These are phyloP conservation scores for Xylariaceae sp. DNA, from an alignment of 2,329 filamentous ascomycete genomes.

Conservation along the genomic window DNA sequence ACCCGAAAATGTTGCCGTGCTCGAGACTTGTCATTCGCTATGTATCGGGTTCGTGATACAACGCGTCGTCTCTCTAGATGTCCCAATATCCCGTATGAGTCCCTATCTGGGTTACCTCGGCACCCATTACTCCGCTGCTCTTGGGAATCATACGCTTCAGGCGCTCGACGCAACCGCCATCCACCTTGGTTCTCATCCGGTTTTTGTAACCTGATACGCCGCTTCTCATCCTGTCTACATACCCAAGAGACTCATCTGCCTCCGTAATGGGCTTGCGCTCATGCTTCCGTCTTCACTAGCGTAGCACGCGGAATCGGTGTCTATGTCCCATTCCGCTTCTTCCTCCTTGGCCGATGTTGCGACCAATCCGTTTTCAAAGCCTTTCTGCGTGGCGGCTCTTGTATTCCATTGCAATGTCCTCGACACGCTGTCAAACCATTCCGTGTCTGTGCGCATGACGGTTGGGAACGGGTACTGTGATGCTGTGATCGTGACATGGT, in stretches of 20 bases:
- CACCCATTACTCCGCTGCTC: too few relatives aligned
- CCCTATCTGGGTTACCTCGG: too few relatives aligned
- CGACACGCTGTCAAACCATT: slow-evolving; percentile 96
- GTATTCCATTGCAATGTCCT: slow-evolving; percentile 94
- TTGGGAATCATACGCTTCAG: too few relatives aligned
- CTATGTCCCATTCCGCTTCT: slow-evolving; percentile 82
- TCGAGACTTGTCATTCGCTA: too few relatives aligned
- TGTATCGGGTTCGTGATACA: too few relatives aligned
- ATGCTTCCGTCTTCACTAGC: slow-evolving; percentile 69
- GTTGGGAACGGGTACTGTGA: slow-evolving; percentile 97
- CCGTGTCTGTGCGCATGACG: slow-evolving; percentile 80
- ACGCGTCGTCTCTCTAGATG: too few relatives aligned
- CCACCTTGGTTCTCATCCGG: too few relatives aligned
- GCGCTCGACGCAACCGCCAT: too few relatives aligned
- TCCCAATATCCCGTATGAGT: too few relatives aligned
- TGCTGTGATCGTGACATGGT: slow-evolving; percentile 93
- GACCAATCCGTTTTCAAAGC: slow-evolving; percentile 57
- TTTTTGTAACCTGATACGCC: too few relatives aligned
- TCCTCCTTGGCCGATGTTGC: slow-evolving; percentile 48
- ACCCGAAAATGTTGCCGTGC: too few relatives aligned
- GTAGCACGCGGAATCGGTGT: slow-evolving; percentile 74
- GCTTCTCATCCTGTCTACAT: too few relatives aligned
- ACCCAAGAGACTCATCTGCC: slow-evolving; percentile 70
- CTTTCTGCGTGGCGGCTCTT: slow-evolving; percentile 86
- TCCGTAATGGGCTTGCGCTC: slow-evolving; percentile 62